phyloP scores from a whole-genome alignment of 257 asterid genomes.

The Solanum virginianum region DNA sequence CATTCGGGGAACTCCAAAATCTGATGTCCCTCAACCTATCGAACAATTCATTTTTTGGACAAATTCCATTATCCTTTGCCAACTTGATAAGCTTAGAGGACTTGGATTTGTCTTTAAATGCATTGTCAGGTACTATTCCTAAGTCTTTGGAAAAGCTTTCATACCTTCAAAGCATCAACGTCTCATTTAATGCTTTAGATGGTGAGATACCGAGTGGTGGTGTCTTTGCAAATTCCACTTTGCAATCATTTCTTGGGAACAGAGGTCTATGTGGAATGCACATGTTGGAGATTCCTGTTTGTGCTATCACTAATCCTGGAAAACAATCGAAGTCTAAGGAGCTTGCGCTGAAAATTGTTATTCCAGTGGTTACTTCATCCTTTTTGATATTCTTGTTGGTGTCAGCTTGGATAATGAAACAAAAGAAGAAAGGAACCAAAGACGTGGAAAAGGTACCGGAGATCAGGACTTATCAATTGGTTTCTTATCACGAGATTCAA shows the following conservation, averaged over 20 bases:
- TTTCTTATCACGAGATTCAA: constrained; percentile 12
- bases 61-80: constrained; percentile 24
- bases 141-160: constrained; percentile 8
- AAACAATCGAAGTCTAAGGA: neutral
- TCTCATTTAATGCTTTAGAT: constrained; percentile 16
- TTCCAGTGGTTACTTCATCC: constrained; percentile 2
- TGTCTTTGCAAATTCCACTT: constrained; percentile 19
- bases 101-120: constrained; percentile 21
- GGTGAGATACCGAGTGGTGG: constrained; percentile 29
- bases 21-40: constrained; percentile 16
- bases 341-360: neutral
- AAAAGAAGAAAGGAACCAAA: neutral
- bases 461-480: neutral
- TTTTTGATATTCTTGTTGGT: neutral
- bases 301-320: neutral
- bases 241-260: constrained; percentile 10
- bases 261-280: constrained; percentile 14
- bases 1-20: constrained; percentile 10
- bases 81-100: constrained; percentile 15
- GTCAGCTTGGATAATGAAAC: neutral
- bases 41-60: constrained; percentile 17
- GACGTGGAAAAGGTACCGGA: neutral
- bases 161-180: constrained; percentile 5
- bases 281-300: neutral
- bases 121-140: constrained; percentile 22